Base-by-base conservation (phyloP, 352 stramenopile species). In the Globisporangium acanthophoron region DNA sequence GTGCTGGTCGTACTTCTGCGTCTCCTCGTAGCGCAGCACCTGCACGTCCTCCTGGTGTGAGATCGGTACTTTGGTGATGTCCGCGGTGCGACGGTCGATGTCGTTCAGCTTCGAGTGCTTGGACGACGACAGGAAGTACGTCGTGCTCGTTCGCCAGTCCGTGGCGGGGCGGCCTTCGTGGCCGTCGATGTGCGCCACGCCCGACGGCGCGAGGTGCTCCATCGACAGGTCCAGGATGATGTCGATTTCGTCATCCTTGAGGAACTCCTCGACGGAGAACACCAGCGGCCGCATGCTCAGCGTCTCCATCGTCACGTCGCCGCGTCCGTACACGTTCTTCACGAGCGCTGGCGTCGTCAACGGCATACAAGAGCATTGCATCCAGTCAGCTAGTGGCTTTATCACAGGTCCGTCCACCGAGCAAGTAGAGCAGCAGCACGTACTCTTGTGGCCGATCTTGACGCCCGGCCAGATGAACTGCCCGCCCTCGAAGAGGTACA, bases 1-100 rank as follows among this genome's bases (percentile, higher is more conserved):
- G 61, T 90, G 83, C 50, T 85, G 75, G 62, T 91, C 80, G 61
- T 92, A 88, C 58, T 92, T 85, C 60, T 89, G 78, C 13, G 78
- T 88, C 52, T 59, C 46, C 56, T 87, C 76, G 58, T 92, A 92
- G 1, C 78, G 82, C 48, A 90, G 64, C 54, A 87, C 78, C 62
- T 90, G 82, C 4, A 90, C 76, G 20, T 69, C 67, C 58, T 92
- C 82, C 58, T 89, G 80, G 62, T 90, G 76, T 11, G 44, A 61
- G 5, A 74, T 58, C 3, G 78, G 71, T 11, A 92, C 75, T 44
- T 86, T 89, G 33, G 76, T 71, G 18, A 89, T 61, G 56, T 91
- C 81, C 0, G 64, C 67, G 7, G 74, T 85, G 53, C 81, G 77
- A n/a, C 72, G 69, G 52, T 92, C 82, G 33, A 90, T 87, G 33